phyloP scores from a whole-genome alignment of 2,329 filamentous ascomycete genomes.

The Ascochyta lentis region DNA sequence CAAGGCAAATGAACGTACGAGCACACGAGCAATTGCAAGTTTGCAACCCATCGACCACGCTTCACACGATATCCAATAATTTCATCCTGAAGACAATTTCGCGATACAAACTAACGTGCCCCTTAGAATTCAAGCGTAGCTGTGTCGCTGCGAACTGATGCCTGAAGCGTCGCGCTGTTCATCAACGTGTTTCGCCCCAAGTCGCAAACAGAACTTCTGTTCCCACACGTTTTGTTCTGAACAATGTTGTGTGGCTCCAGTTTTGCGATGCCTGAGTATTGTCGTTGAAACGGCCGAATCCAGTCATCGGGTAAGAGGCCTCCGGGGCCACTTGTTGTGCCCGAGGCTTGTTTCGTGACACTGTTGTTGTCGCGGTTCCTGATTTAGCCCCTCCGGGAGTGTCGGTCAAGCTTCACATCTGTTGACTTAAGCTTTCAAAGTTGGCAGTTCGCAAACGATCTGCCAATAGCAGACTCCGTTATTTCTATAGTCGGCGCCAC shows the following conservation, averaged over 20 bases:
- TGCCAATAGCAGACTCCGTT: neutral
- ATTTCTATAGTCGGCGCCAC: neutral
- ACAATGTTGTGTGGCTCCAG: neutral
- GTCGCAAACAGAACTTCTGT: conserved; percentile 11
- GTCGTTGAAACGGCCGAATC: neutral
- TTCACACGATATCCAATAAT: neutral
- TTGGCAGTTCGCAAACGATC: neutral
- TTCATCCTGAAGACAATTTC: neutral
- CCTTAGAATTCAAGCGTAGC: neutral
- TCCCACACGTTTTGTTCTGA: conserved; percentile 8
- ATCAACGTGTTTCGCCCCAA: conserved; percentile 13
- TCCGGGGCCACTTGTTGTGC: conserved; percentile 2
- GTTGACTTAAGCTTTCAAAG: conserved; percentile 7
- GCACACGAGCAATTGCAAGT: too few relatives aligned
- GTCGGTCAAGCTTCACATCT: conserved; percentile 14
- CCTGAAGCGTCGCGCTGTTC: conserved; percentile 3
- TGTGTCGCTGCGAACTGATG: neutral
- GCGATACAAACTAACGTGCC: neutral
- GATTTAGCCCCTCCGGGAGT: neutral
- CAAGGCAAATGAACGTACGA: too few relatives aligned
- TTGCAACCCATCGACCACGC: neutral
- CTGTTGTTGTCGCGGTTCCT: conserved; percentile 8
- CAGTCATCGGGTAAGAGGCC: neutral
- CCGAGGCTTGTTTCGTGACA: conserved; percentile 3
- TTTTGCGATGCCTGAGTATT: too few relatives aligned